Conservation (phyloP, 371 early-diverging fungal genomes). For the Chytridium lagenaria region DNA sequence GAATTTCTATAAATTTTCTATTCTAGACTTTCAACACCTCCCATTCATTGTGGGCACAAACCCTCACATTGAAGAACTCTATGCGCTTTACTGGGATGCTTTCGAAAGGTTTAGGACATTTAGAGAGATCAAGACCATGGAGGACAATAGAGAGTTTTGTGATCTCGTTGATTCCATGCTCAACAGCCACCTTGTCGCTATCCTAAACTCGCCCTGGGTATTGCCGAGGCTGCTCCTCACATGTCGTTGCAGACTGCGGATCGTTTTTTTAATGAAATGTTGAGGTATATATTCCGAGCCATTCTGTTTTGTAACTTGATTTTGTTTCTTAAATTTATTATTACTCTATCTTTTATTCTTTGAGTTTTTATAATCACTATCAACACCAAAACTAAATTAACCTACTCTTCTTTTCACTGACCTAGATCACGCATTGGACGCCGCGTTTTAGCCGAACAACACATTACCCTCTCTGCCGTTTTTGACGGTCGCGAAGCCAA, state of each 20-base stretch:
- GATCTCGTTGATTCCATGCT: constrained; percentile 65
- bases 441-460: constrained; percentile 92
- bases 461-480: constrained; percentile 70
- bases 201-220: constrained; percentile 83
- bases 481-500: constrained; percentile 43
- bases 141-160: constrained; percentile 76
- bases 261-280: constrained; percentile 86
- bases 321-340: not conserved
- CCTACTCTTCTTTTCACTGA: not conserved
- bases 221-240: constrained; percentile 73
- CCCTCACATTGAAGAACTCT: constrained; percentile 85
- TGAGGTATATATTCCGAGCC: constrained; percentile 59
- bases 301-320: not conserved
- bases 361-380: no score
- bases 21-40: constrained; percentile 61
- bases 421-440: constrained; percentile 77
- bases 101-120: constrained; percentile 79
- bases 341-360: not conserved
- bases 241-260: constrained; percentile 69
- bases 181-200: constrained; percentile 74
- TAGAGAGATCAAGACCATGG: constrained; percentile 66
- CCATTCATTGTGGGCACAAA: constrained; percentile 94
- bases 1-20: no score
- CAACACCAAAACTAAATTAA: not conserved
- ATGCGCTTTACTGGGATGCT: constrained; percentile 88